Evolutionary conservation across 75 land plant genomes (phyloP).

Genomic region (Isoetes taiwanensis): DNA sequence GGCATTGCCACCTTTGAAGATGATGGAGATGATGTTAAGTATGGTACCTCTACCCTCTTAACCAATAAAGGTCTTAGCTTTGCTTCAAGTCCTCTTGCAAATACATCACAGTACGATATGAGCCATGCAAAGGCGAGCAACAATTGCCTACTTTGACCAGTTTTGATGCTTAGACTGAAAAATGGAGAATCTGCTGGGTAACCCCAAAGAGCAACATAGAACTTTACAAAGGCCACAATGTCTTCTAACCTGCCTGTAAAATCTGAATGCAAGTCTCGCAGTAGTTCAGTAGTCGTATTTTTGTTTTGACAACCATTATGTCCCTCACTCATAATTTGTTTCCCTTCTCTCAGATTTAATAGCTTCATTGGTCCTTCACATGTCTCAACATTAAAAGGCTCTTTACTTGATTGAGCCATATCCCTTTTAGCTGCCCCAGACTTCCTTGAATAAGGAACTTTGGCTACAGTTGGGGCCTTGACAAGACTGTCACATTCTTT

Average conservation of each 20-base stretch:
- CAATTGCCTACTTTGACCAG: conserved; percentile 10
- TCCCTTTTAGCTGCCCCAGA: too few relatives aligned
- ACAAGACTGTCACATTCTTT: too few relatives aligned
- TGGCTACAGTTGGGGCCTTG: too few relatives aligned
- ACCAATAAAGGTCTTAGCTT: background rate
- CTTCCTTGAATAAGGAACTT: too few relatives aligned
- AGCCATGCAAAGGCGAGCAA: conserved; percentile 19
- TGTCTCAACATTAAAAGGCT: too few relatives aligned
- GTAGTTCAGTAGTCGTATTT: too few relatives aligned
- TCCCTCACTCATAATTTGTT: too few relatives aligned
- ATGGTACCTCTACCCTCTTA: background rate
- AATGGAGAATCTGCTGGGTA: conserved; percentile 18
- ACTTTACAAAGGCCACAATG: conserved; percentile 12
- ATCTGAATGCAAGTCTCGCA: background rate
- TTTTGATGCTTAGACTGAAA: conserved; percentile 1
- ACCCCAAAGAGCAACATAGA: conserved; percentile 20
- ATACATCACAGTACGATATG: conserved; percentile 9
- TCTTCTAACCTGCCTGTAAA: background rate
- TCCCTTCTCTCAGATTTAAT: too few relatives aligned
- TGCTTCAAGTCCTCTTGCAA: conserved; percentile 6
- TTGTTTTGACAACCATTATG: too few relatives aligned
- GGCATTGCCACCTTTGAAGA: background rate
- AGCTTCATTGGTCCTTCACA: too few relatives aligned
- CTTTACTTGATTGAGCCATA: too few relatives aligned
- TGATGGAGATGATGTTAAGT: conserved; percentile 8